Evolutionary conservation across 768 basidiomycete species (phyloP).

Genomic region (Serendipita vermifera): DNA sequence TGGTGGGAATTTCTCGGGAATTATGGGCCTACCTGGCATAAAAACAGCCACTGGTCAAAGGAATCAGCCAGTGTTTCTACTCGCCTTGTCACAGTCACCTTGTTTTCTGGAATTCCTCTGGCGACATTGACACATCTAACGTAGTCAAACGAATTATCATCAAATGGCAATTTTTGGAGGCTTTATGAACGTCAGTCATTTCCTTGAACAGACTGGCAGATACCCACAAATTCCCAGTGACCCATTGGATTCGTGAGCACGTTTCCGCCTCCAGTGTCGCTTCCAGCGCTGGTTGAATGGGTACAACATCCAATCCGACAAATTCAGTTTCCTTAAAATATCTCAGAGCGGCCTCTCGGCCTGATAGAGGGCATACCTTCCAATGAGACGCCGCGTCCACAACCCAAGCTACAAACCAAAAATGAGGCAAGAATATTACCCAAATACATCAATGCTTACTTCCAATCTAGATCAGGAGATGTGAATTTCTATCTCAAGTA

Average conservation of each 20-base stretch:
- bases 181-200: background rate
- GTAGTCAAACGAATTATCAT: background rate
- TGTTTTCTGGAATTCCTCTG: background rate
- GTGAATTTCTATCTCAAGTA: too few species aligned
- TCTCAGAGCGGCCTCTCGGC: background rate
- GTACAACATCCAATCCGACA: slow-evolving; percentile 6
- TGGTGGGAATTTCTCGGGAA: background rate
- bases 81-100: background rate
- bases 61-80: too few species aligned
- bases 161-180: background rate
- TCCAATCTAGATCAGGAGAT: background rate
- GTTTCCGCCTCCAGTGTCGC: background rate
- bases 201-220: background rate
- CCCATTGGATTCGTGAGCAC: background rate
- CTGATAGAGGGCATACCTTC: background rate
- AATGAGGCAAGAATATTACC: background rate
- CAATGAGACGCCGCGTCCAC: background rate
- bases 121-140: background rate
- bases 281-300: slow-evolving; percentile 3
- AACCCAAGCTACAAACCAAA: background rate
- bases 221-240: slow-evolving; percentile 1
- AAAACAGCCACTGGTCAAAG: background rate
- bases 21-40: background rate
- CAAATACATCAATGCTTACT: slow-evolving; percentile 2
- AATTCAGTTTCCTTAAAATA: background rate